These are phyloP conservation scores for Euphorbia pulcherrima DNA, from an alignment of 345 rosid genomes.

Conservation along the genomic window DNA sequence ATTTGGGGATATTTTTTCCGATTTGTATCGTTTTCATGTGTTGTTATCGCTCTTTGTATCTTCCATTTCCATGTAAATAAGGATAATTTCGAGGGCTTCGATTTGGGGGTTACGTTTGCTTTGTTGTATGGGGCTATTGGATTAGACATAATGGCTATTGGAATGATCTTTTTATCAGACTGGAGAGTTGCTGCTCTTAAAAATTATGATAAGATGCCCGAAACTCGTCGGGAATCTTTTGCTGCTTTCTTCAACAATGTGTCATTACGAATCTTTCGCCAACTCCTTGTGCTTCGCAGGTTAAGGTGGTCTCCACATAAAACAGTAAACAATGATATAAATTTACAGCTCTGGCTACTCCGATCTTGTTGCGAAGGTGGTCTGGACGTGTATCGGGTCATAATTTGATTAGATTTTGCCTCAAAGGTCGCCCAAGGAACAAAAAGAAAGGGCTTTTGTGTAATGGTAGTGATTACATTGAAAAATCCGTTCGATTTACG, in stretches of 20 bases:
- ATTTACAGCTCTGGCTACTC: constrained; percentile 27
- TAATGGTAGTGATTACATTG: too few relatives aligned
- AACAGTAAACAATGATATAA: too few relatives aligned
- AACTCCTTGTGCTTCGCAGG: too few relatives aligned
- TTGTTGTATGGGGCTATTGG: constrained; percentile 46
- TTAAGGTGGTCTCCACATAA: too few relatives aligned
- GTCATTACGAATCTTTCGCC: constrained; percentile 15
- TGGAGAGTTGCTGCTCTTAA: too few relatives aligned
- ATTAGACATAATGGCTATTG: constrained; percentile 43
- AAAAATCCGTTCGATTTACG: too few relatives aligned
- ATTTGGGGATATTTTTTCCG: constrained; percentile 25
- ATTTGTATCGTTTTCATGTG: constrained; percentile 21
- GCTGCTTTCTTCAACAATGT: too few relatives aligned
- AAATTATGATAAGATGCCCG: too few relatives aligned
- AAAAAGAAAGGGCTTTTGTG: too few relatives aligned
- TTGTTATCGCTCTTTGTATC: constrained; percentile 30
- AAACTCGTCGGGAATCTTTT: too few relatives aligned
- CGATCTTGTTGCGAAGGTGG: constrained; percentile 44
- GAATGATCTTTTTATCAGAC: too few relatives aligned
- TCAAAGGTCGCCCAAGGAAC: too few relatives aligned
- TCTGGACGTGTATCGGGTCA: constrained; percentile 39
- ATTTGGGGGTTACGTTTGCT: constrained; percentile 47
- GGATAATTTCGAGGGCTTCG: constrained; percentile 26
- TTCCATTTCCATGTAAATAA: constrained; percentile 33
- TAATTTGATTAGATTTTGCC: constrained; percentile 51